Conservation (phyloP, 805 yeast genomes). For the Metschnikowia cerradonensis region DNA sequence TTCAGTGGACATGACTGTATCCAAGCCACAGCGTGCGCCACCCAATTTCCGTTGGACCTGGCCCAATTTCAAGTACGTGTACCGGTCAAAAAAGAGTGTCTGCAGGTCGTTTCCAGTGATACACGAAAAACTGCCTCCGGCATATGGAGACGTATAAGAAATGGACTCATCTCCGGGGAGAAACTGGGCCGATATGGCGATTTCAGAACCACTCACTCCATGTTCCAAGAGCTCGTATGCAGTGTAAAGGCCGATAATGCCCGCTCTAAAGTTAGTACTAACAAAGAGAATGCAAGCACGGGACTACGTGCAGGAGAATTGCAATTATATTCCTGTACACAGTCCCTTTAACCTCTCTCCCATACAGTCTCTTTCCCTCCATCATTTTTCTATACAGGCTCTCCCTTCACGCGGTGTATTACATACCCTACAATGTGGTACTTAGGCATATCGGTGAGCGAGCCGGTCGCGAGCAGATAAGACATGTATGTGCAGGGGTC, state of each 20-base stretch:
- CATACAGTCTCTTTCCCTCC: too few relatives aligned
- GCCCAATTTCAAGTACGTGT: constrained; percentile 49
- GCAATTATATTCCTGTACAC: too few relatives aligned
- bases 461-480: neutral
- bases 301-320: too few relatives aligned
- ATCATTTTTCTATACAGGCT: too few relatives aligned
- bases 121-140: constrained; percentile 42
- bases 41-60: constrained; percentile 46
- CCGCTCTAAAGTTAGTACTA: constrained; percentile 14
- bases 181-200: constrained; percentile 60
- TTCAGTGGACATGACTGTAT: constrained; percentile 52
- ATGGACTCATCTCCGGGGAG: constrained; percentile 77
- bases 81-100: constrained; percentile 47
- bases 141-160: constrained; percentile 78
- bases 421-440: constrained; percentile 14
- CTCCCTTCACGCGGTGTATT: too few relatives aligned
- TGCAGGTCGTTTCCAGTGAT: constrained; percentile 54
- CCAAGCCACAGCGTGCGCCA: constrained; percentile 51
- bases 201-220: constrained; percentile 35
- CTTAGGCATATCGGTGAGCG: constrained; percentile 4
- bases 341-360: too few relatives aligned
- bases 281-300: neutral
- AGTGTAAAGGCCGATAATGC: constrained; percentile 70
- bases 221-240: constrained; percentile 59
- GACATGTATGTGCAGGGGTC: neutral